Percentiles rank a stretch among this genome's conserved stretches.
These are phyloP conservation scores for Corylus avellana DNA, from an alignment of 306 rosid genomes.

Conservation along the genomic window DNA sequence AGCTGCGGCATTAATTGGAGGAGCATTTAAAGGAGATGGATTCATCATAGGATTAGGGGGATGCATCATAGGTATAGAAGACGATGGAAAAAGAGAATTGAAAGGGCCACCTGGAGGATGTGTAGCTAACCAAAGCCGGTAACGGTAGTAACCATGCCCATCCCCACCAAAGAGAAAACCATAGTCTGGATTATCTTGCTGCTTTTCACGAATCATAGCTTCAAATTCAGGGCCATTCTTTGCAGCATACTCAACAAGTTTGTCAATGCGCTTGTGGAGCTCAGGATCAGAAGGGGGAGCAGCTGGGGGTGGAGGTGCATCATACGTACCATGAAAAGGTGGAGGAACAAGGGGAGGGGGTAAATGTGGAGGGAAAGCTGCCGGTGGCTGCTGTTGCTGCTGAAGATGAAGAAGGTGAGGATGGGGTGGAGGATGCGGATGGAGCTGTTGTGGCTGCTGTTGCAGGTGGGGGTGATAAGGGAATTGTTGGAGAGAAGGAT, in stretches of 20 bases:
- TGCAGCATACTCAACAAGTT: slow-evolving; percentile 82
- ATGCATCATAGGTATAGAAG: slow-evolving; percentile 67
- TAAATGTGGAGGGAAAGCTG: slow-evolving; percentile 62
- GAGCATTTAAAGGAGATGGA: slow-evolving; percentile 58
- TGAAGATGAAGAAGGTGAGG: slow-evolving; percentile 68
- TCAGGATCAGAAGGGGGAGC: slow-evolving; percentile 87
- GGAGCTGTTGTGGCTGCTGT: slow-evolving; percentile 61
- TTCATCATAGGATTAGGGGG: slow-evolving; percentile 80
- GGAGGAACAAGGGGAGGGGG: slow-evolving; percentile 62
- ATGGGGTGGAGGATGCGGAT: slow-evolving; percentile 66
- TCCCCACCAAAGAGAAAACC: slow-evolving; percentile 95
- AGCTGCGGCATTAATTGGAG: slow-evolving; percentile 50
- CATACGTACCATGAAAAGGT: slow-evolving; percentile 53
- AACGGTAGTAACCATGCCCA: slow-evolving; percentile 80
- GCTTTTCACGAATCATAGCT: slow-evolving; percentile 93
- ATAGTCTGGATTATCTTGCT: slow-evolving; percentile 88
- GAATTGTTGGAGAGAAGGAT: slow-evolving; percentile 74
- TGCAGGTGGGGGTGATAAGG: slow-evolving; percentile 70
- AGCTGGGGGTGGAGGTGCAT: slow-evolving; percentile 66
- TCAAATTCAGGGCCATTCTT: slow-evolving; percentile 97
- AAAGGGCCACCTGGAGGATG: slow-evolving; percentile 68
- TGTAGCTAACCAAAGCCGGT: slow-evolving; percentile 77
- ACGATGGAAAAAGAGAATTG: slow-evolving; percentile 60
- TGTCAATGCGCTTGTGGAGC: slow-evolving; percentile 90
- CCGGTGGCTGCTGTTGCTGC: slow-evolving; percentile 70